A percentile compares a stretch with the other conserved stretches of the same genome.
phyloP scores from a whole-genome alignment of 2,329 filamentous ascomycete genomes.

The Trichothecium sympodiale region DNA sequence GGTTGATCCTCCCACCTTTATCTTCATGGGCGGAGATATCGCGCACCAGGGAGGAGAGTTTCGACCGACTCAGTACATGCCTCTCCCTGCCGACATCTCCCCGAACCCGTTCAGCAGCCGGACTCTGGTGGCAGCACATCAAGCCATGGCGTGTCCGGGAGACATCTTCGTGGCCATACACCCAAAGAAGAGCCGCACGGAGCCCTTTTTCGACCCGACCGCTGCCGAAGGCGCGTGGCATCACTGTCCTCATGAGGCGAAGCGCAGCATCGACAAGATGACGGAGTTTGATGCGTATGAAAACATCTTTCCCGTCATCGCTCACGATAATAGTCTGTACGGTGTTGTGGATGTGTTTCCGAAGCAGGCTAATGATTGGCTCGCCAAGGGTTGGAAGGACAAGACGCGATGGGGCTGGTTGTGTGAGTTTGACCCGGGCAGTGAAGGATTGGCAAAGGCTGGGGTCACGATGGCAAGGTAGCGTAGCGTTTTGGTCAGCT shows the following conservation, averaged over 20 bases:
- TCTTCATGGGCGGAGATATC: conserved; percentile 30
- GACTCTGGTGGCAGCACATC: neutral
- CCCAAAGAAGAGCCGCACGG: neutral
- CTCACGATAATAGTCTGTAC: conserved; percentile 12
- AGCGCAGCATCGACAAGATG: conserved; percentile 4
- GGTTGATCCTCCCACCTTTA: conserved; percentile 19
- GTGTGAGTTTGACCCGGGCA: no score
- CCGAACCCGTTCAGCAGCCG: conserved; percentile 1
- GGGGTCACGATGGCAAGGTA: no score
- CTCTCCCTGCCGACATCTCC: conserved; percentile 18
- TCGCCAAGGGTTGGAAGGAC: conserved; percentile 11
- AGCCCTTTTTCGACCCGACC: neutral
- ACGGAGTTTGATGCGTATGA: conserved; percentile 12
- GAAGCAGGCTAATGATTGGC: conserved; percentile 12
- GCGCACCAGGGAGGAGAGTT: conserved; percentile 27
- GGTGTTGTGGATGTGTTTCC: conserved; percentile 12
- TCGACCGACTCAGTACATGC: conserved; percentile 21
- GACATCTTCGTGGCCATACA: neutral
- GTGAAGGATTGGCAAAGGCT: no score
- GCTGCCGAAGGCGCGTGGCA: neutral
- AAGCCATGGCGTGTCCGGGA: neutral
- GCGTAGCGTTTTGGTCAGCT: no score
- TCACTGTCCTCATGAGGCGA: neutral
- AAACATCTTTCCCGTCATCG: conserved; percentile 12
- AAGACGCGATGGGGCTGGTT: conserved; percentile 9